Base-by-base conservation (phyloP, 1,139 yeast species). In the Casaregolazyma suthepensis region DNA sequence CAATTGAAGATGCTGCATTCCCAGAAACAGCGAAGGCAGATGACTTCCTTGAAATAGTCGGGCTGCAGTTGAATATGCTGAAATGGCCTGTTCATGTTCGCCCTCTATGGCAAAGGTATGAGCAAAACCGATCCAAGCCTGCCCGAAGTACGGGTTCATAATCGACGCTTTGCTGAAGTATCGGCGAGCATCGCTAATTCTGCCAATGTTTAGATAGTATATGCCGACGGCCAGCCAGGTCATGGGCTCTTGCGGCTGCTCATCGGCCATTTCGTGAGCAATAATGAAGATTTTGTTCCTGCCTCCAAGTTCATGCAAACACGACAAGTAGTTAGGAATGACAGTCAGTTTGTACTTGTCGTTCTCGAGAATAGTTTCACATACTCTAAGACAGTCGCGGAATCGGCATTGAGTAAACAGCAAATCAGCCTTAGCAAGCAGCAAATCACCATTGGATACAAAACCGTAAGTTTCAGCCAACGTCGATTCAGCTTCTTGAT, bases 51-150 rank as follows among this genome's bases (percentile, higher is more conserved):
- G 97, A 65, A 93, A 94, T 50, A 91, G 76, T 56, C 97, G 74
- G 0, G 96, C 91, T 0, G 98, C 98, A 38, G 96, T 91, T 1
- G 98, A 93, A 70, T 91, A 94, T 0, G 99, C 99, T 56, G 96
- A 85, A 19, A 93, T 86, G 1, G 99, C 99, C 69, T 94, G 99
- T 67, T 94, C 99, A 65, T 94, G 98, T 70, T 94, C 99, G 9
- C 97, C 96, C 68, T 94, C 99, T 1, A 88, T 86, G 0, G 97
- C 97, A 77, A 90, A 94, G 0, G 99, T 91, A 66, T 93, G 98
- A 0, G 98, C 98, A 74, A 94, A 94, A 1, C 98, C 99, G 48
- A 94, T 83, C 99, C 99, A 94, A 0, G 98, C 96, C 53, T 88
- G 94, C 0, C 96, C 96, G 72, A 88, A 90, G 61, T 85, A 87